These are phyloP conservation scores for Neospora caninum DNA, from an alignment of 169 alveolate genomes.

Conservation along the genomic window DNA sequence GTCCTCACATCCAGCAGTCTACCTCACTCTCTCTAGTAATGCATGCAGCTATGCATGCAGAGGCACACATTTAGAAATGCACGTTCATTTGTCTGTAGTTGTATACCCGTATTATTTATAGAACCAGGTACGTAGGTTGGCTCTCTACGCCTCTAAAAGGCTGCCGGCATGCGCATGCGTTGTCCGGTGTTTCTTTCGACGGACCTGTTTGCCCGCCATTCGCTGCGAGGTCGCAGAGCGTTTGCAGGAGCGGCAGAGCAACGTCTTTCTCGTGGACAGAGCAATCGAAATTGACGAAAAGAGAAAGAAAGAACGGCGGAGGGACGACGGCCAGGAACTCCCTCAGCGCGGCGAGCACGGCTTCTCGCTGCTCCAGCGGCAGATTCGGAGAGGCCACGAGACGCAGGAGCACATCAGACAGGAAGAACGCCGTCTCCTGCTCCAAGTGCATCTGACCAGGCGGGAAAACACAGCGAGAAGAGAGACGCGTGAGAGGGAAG, in stretches of 20 bases:
- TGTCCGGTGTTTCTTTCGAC: too few species aligned
- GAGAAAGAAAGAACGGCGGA: background rate
- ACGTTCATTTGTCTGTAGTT: too few species aligned
- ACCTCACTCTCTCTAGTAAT: too few species aligned
- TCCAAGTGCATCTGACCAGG: background rate
- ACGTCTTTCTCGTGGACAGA: slow-evolving; percentile 42
- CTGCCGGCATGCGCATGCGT: too few species aligned
- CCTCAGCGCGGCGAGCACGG: background rate
- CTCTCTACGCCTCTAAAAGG: too few species aligned
- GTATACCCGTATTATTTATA: too few species aligned
- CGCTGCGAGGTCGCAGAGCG: background rate
- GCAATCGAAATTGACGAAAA: slow-evolving; percentile 30
- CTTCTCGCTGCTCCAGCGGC: slow-evolving; percentile 36
- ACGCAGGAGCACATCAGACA: slow-evolving; percentile 15
- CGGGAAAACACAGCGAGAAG: background rate
- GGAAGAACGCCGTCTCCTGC: slow-evolving; percentile 38
- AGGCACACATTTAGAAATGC: too few species aligned
- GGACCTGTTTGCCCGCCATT: too few species aligned
- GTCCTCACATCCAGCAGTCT: too few species aligned
- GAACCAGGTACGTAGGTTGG: too few species aligned
- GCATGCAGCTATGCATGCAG: too few species aligned
- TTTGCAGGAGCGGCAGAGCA: background rate
- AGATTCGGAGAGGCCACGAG: background rate
- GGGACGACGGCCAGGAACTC: background rate
- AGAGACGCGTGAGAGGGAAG: too few species aligned